phyloP scores from a whole-genome alignment of 2,329 filamentous ascomycete genomes.

The Rutstroemia sp. region DNA sequence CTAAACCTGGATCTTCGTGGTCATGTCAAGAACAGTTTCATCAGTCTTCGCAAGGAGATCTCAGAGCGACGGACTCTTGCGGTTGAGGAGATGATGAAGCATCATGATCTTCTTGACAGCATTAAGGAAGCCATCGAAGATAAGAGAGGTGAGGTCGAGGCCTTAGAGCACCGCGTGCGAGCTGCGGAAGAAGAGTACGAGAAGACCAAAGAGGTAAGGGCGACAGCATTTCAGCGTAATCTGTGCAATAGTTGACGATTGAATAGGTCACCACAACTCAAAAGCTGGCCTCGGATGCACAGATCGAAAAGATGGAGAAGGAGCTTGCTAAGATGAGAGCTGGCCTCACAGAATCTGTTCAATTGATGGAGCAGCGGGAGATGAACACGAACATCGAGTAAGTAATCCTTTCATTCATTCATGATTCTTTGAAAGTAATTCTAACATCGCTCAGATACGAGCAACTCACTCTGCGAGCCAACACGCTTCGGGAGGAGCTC shows the following conservation, averaged over 20 bases:
- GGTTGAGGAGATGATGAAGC: slow-evolving; percentile 87
- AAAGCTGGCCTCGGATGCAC: slow-evolving; percentile 80
- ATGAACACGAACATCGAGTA: slow-evolving; percentile 96
- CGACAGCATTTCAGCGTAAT: not conserved
- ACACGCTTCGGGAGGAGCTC: slow-evolving; percentile 86
- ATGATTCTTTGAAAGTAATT: not conserved
- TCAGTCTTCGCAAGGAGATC: slow-evolving; percentile 77
- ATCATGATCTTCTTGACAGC: slow-evolving; percentile 85
- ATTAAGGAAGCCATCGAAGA: slow-evolving; percentile 97
- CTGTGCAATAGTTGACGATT: slow-evolving; percentile 9
- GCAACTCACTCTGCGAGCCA: slow-evolving; percentile 77
- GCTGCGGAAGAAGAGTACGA: slow-evolving; percentile 92
- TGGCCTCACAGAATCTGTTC: slow-evolving; percentile 75
- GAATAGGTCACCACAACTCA: slow-evolving; percentile 63
- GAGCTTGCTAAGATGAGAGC: slow-evolving; percentile 90
- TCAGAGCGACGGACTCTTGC: slow-evolving; percentile 77
- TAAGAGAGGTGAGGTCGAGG: slow-evolving; percentile 86
- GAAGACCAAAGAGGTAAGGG: slow-evolving; percentile 69
- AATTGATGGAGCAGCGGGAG: slow-evolving; percentile 88
- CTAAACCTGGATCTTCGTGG: slow-evolving; percentile 84
- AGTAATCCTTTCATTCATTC: slow-evolving; percentile 27
- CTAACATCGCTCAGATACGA: slow-evolving; percentile 59
- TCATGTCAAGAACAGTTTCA: slow-evolving; percentile 70
- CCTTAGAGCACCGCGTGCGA: slow-evolving; percentile 78
- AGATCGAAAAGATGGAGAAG: slow-evolving; percentile 99